A percentile compares a stretch with the other conserved stretches of the same genome.
Conservation (phyloP, 1,284 basidiomycete species). For the Malassezia restricta region DNA sequence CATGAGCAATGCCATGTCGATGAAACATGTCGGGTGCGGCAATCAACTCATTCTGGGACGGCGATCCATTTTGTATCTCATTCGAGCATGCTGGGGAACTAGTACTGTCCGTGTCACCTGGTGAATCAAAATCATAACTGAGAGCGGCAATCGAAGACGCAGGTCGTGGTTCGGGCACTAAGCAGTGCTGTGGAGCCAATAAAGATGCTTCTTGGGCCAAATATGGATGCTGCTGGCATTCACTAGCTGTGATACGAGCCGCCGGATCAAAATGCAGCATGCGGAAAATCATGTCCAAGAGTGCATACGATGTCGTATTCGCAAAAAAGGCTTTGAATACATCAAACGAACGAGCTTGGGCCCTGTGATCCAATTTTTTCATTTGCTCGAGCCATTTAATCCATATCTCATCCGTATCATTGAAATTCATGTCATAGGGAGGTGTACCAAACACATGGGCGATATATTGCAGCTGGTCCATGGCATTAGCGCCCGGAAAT, state of each 20-base stretch:
- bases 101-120: background rate
- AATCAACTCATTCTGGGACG: background rate
- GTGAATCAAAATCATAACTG: background rate
- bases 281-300: conserved; percentile 83
- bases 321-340: conserved; percentile 9
- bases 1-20: background rate
- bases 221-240: conserved; percentile 81
- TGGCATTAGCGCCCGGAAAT: conserved; percentile 90
- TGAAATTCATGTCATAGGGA: conserved; percentile 61
- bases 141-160: background rate
- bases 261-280: conserved; percentile 85
- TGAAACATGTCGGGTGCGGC: background rate
- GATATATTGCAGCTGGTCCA: conserved; percentile 83
- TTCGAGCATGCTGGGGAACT: background rate
- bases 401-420: conserved; percentile 69
- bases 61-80: background rate
- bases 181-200: background rate
- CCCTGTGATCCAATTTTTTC: conserved; percentile 70
- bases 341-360: conserved; percentile 61
- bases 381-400: conserved; percentile 71
- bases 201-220: conserved; percentile 53
- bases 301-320: conserved; percentile 48
- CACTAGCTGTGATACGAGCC: conserved; percentile 65
- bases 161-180: background rate
- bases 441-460: conserved; percentile 89